These are phyloP conservation scores for Ottelia alismoides DNA, from an alignment of 106 monocot genomes.

Conservation along the genomic window DNA sequence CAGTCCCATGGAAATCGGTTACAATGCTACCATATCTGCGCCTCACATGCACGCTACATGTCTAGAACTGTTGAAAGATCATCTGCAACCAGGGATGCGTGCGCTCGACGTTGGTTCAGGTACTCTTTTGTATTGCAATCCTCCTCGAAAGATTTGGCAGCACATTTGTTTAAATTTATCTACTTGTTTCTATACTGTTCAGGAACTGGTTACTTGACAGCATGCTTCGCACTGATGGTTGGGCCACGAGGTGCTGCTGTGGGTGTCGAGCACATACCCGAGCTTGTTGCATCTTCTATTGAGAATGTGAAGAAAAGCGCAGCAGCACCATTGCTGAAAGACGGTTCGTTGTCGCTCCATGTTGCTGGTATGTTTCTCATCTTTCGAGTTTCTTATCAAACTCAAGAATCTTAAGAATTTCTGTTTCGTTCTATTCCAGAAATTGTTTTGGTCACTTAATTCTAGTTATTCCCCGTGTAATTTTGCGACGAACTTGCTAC, in stretches of 20 bases:
- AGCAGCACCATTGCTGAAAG: slow-evolving; percentile 3
- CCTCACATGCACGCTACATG: slow-evolving; percentile 95
- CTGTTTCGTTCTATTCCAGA: too few relatives aligned
- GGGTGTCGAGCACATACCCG: slow-evolving; percentile 18
- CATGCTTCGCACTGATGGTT: slow-evolving; percentile 16
- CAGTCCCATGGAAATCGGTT: slow-evolving; percentile 73
- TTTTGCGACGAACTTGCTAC: too few relatives aligned
- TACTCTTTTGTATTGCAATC: slow-evolving; percentile 8
- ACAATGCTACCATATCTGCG: slow-evolving; percentile 89
- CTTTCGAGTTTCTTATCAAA: too few relatives aligned
- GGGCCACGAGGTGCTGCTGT: slow-evolving; percentile 9
- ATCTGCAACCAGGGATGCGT: slow-evolving; percentile 77
- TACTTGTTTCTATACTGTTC: not conserved
- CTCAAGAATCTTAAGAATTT: too few relatives aligned
- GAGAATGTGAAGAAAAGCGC: slow-evolving; percentile 12
- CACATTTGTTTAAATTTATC: not conserved
- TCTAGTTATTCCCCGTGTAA: too few relatives aligned
- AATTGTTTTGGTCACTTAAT: too few relatives aligned
- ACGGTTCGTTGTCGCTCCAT: slow-evolving; percentile 8
- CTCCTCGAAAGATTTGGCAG: too few relatives aligned
- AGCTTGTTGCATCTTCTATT: slow-evolving; percentile 10
- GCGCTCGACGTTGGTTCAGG: slow-evolving; percentile 87
- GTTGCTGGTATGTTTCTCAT: slow-evolving; percentile 16
- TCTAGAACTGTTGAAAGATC: slow-evolving; percentile 59
- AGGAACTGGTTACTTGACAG: slow-evolving; percentile 19